Conservation (phyloP, 1,284 basidiomycete species). For the Apiotrichum domesticum region DNA sequence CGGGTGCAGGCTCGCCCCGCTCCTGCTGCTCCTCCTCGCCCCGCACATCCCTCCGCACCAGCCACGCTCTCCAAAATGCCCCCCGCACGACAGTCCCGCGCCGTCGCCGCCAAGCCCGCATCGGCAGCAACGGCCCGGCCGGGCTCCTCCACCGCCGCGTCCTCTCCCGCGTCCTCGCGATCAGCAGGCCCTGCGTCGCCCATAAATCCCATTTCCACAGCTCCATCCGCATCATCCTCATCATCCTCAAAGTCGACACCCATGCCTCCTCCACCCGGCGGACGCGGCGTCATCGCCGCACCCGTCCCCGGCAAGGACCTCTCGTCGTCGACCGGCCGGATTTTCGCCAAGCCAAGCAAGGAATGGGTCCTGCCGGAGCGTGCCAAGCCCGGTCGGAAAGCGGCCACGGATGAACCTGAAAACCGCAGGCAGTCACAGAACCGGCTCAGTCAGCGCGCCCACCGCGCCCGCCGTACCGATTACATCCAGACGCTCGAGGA, state of each 20-base stretch:
- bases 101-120: not conserved
- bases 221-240: not conserved
- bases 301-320: slow-evolving; percentile 35
- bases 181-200: not conserved
- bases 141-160: slow-evolving; percentile 1
- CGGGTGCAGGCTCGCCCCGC: slow-evolving; percentile 2
- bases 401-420: slow-evolving; percentile 62
- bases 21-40: slow-evolving; percentile 9
- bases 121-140: not conserved
- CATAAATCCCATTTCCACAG: not conserved
- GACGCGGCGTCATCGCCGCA: not conserved
- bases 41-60: not conserved
- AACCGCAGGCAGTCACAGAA: slow-evolving; percentile 48
- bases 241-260: not conserved
- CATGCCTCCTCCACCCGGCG: not conserved
- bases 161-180: not conserved
- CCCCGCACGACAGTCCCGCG: not conserved
- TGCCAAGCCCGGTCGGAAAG: slow-evolving; percentile 82
- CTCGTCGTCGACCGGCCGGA: slow-evolving; percentile 42
- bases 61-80: slow-evolving; percentile 9
- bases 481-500: slow-evolving; percentile 86
- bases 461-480: slow-evolving; percentile 81
- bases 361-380: slow-evolving; percentile 87
- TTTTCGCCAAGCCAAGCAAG: slow-evolving; percentile 59
- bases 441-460: slow-evolving; percentile 79